These are phyloP conservation scores for Ambrosia hybrid DNA, from an alignment of 140 eudicot species.

Conservation along the genomic window DNA sequence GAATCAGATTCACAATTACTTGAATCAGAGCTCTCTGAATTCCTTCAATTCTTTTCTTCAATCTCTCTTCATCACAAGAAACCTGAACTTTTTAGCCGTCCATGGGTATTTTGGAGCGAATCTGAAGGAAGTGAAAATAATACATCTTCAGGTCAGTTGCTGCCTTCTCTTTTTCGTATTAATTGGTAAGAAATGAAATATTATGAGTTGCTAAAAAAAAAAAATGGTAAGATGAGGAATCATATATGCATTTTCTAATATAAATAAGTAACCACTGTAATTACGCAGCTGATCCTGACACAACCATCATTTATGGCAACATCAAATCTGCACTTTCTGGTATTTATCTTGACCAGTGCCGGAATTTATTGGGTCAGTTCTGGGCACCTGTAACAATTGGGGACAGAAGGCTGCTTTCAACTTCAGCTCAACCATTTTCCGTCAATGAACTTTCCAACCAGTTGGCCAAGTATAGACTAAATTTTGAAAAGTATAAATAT, in stretches of 20 bases:
- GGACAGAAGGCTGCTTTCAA: background rate
- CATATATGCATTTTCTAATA: too few relatives aligned
- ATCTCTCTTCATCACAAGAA: too few relatives aligned
- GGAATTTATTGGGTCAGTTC: conserved; percentile 9
- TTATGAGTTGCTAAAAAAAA: background rate
- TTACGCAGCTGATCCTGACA: background rate
- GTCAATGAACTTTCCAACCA: background rate
- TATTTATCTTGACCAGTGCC: background rate
- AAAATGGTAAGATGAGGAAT: too few relatives aligned
- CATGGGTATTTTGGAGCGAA: too few relatives aligned
- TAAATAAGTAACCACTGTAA: background rate
- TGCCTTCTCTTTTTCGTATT: too few relatives aligned
- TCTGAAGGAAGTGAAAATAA: too few relatives aligned
- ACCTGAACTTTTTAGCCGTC: too few relatives aligned
- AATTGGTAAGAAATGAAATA: too few relatives aligned
- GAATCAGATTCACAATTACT: too few relatives aligned
- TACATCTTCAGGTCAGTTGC: too few relatives aligned
- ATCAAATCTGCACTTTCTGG: background rate
- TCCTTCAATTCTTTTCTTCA: too few relatives aligned
- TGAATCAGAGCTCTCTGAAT: too few relatives aligned
- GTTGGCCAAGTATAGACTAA: background rate
- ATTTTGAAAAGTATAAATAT: background rate
- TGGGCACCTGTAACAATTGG: conserved; percentile 26
- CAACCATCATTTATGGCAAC: background rate
- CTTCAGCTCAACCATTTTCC: conserved; percentile 23